Conservation (phyloP, 192 early-diverging fungal species). For the Backusella tarrabulga region DNA sequence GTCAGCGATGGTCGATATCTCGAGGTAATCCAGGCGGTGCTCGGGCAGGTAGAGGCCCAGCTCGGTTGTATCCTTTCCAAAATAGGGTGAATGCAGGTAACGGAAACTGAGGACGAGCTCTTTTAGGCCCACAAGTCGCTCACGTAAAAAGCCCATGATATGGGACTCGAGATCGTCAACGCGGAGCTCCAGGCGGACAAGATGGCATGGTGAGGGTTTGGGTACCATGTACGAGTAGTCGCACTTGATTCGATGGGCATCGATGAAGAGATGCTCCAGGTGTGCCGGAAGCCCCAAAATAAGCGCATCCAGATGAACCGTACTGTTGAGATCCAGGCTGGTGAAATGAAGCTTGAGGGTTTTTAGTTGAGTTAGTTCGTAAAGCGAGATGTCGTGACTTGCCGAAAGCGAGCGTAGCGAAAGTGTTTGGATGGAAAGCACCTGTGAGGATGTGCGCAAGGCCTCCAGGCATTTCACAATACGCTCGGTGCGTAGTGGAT, state of each 20-base stretch:
- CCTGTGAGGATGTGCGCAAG: not conserved
- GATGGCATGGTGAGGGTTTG: not conserved
- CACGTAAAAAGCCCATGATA: not conserved
- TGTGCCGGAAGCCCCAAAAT: not conserved
- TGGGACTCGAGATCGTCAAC: not conserved
- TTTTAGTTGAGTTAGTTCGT: not conserved
- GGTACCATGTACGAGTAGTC: not conserved
- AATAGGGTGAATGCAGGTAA: not conserved
- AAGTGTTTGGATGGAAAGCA: not conserved
- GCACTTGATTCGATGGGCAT: not conserved
- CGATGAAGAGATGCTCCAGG: not conserved
- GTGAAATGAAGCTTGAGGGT: not conserved
- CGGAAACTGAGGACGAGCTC: not conserved
- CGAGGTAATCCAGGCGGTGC: not conserved
- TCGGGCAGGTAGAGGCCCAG: not conserved
- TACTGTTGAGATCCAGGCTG: not conserved
- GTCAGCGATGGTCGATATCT: not conserved
- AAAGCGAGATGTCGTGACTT: not conserved
- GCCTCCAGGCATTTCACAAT: not conserved
- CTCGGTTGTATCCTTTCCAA: not conserved
- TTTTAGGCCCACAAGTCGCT: not conserved
- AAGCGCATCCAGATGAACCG: not conserved
- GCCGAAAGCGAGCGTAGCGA: not conserved
- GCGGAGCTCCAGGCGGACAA: not conserved
- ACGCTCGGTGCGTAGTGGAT: not conserved